Conservation (phyloP, 2,329 filamentous ascomycete genomes). For the Colletotrichum sp. region DNA sequence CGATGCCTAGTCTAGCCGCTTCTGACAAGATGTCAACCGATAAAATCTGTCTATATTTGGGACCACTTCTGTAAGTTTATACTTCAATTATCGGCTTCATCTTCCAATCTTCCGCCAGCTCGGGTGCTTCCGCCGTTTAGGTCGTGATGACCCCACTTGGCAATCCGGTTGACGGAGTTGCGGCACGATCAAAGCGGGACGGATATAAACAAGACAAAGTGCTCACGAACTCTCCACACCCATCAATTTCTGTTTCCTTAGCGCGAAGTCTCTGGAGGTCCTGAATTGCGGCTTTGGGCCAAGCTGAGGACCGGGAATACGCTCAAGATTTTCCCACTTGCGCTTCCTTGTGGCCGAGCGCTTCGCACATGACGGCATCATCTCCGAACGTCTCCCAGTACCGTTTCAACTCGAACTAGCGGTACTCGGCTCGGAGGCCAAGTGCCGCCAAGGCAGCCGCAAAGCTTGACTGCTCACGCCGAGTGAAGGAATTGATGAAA, state of each 20-base stretch:
- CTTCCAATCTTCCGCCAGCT: not conserved
- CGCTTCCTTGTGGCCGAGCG: not conserved
- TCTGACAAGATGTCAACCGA: not conserved
- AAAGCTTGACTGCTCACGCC: not conserved
- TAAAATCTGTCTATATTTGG: not conserved
- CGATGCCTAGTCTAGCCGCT: not conserved
- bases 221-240: not conserved
- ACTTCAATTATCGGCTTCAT: not conserved
- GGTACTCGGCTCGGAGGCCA: not conserved
- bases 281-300: not conserved
- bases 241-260: not conserved
- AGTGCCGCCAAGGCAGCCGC: not conserved
- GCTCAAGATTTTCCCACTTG: not conserved
- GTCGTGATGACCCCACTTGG: not conserved
- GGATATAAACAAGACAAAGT: not conserved
- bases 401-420: accelerated
- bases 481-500: not conserved
- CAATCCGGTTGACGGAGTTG: not conserved
- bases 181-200: not conserved
- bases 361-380: not conserved
- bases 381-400: not conserved
- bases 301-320: not conserved
- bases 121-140: not conserved
- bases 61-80: not conserved
- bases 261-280: not conserved